These are phyloP conservation scores for Syzygium aqueum DNA, from an alignment of 345 rosid species.

Conservation along the genomic window DNA sequence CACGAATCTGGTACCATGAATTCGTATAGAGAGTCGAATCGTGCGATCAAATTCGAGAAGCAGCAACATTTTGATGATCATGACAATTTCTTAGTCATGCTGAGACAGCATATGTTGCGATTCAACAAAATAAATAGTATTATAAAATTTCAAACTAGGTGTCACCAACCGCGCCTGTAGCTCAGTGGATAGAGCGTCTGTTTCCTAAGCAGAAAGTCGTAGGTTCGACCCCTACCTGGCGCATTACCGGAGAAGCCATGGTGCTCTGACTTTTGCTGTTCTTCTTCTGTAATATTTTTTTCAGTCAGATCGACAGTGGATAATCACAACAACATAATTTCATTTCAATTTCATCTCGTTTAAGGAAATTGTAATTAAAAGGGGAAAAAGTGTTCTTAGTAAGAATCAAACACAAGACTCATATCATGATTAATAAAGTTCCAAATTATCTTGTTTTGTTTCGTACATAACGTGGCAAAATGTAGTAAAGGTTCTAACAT, in stretches of 20 bases:
- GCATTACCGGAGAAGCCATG: conserved; percentile 11
- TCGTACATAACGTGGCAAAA: not conserved
- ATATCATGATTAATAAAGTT: not conserved
- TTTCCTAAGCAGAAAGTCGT: conserved; percentile 95
- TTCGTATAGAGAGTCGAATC: not conserved
- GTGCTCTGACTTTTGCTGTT: no score
- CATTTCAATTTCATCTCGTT: no score
- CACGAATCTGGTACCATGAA: not conserved
- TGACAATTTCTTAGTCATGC: not conserved
- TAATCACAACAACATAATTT: no score
- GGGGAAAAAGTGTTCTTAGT: not conserved
- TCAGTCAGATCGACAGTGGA: no score
- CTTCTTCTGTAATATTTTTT: not conserved
- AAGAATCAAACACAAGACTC: not conserved
- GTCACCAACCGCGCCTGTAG: conserved; percentile 46
- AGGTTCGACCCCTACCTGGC: conserved; percentile 95
- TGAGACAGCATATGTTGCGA: not conserved
- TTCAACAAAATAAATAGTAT: accelerated
- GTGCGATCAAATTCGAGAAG: not conserved
- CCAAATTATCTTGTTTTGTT: not conserved
- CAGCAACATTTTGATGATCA: not conserved
- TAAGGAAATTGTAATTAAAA: no score
- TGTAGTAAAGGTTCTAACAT: not conserved
- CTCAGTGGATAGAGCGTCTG: conserved; percentile 99
- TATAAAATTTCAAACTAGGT: accelerated